A percentile compares a stretch with the other conserved stretches of the same genome.
Evolutionary conservation across 257 asterid genomes (phyloP).

Genomic region (Hygrophila difformis): DNA sequence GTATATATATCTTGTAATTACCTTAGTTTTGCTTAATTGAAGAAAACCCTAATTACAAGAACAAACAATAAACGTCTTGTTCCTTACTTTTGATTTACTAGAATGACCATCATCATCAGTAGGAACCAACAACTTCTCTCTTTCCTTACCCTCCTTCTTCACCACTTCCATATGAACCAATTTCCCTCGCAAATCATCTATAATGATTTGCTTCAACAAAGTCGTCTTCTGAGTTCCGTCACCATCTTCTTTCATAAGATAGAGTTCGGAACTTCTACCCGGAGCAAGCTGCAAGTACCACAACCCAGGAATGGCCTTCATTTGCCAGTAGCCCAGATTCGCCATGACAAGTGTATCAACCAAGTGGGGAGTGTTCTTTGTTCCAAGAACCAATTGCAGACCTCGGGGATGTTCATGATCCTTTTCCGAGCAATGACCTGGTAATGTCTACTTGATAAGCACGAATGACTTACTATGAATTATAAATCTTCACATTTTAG

Average conservation of each 20-base stretch:
- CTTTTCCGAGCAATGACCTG: slow-evolving; percentile 98
- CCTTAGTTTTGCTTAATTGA: too few species aligned
- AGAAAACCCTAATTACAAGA: too few species aligned
- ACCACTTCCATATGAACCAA: slow-evolving; percentile 79
- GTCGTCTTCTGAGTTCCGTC: slow-evolving; percentile 44
- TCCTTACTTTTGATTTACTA: slow-evolving; percentile 29
- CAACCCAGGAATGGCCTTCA: slow-evolving; percentile 92
- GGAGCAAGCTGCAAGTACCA: slow-evolving; percentile 98
- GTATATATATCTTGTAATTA: too few species aligned
- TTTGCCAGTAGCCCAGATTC: slow-evolving; percentile 99
- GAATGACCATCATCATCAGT: slow-evolving; percentile 51
- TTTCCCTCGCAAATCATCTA: slow-evolving; percentile 86
- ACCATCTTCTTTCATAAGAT: slow-evolving; percentile 65
- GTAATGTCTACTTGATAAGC: slow-evolving; percentile 20
- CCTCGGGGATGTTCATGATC: slow-evolving; percentile 98
- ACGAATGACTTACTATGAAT: slow-evolving; percentile 12
- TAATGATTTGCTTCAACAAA: slow-evolving; percentile 58
- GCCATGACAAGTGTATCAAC: slow-evolving; percentile 99
- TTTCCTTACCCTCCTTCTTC: slow-evolving; percentile 90
- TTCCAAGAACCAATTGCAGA: slow-evolving; percentile 91
- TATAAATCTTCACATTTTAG: slow-evolving; percentile 6
- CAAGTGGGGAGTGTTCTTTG: slow-evolving; percentile 72
- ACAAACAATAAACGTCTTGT: too few species aligned
- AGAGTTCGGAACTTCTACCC: slow-evolving; percentile 93
- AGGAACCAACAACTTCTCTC: slow-evolving; percentile 63